Percentiles rank a stretch among this genome's conserved stretches.
These are phyloP conservation scores for Yamadazyma epiphylla DNA, from an alignment of 1,139 yeast genomes.

Conservation along the genomic window DNA sequence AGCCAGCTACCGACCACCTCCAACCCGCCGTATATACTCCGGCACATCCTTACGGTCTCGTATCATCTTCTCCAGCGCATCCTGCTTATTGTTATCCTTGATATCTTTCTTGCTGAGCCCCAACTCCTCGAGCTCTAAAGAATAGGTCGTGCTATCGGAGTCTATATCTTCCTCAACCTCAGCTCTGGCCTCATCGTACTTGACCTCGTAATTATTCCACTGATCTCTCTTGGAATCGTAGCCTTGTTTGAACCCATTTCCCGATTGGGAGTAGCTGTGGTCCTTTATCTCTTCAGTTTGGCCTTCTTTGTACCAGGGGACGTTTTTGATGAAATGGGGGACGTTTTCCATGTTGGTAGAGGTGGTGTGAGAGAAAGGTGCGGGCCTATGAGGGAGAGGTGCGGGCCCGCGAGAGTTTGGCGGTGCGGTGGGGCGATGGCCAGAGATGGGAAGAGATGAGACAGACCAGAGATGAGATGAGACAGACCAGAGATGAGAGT, in stretches of 20 bases:
- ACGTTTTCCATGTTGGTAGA: slow-evolving; percentile 3
- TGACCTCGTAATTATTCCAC: slow-evolving; percentile 70
- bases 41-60: slow-evolving; percentile 55
- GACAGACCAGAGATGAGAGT: background rate
- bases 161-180: slow-evolving; percentile 19
- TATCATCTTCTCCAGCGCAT: slow-evolving; percentile 33
- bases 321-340: slow-evolving; percentile 17
- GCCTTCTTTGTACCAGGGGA: slow-evolving; percentile 13
- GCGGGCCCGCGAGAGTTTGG: too few species aligned
- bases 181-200: slow-evolving; percentile 42
- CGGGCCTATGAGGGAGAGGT: too few species aligned
- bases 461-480: background rate
- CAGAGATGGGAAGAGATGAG: too few species aligned
- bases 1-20: too few species aligned
- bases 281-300: slow-evolving; percentile 28
- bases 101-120: slow-evolving; percentile 31
- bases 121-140: slow-evolving; percentile 46
- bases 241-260: slow-evolving; percentile 18
- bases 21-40: too few species aligned
- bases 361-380: background rate
- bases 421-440: too few species aligned
- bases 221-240: slow-evolving; percentile 72
- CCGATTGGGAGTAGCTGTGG: slow-evolving; percentile 11
- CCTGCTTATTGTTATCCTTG: slow-evolving; percentile 27
- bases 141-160: slow-evolving; percentile 47